A percentile compares a stretch with the other conserved stretches of the same genome.
phyloP scores from a whole-genome alignment of 495 filamentous ascomycete genomes.

The Aspergillus nanangensis region DNA sequence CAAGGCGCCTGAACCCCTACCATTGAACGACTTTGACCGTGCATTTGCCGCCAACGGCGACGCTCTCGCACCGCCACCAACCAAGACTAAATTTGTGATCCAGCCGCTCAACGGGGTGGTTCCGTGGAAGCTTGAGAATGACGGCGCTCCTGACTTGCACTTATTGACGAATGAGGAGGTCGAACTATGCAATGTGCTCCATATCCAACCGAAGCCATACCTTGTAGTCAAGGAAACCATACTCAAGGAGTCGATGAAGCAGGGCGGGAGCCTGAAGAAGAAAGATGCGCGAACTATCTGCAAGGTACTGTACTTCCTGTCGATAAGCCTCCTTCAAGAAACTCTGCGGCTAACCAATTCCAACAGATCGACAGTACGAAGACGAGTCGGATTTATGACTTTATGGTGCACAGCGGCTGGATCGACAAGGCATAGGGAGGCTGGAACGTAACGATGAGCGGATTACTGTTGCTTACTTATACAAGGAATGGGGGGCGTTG shows the following conservation, averaged over 20 bases:
- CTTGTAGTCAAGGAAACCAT: conserved; percentile 87
- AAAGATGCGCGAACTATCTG: conserved; percentile 74
- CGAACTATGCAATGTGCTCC: conserved; percentile 76
- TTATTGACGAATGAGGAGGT: conserved; percentile 80
- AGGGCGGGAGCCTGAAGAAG: conserved; percentile 83
- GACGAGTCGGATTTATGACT: conserved; percentile 76
- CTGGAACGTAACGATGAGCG: not conserved
- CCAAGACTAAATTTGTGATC: conserved; percentile 43
- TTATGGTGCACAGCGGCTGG: conserved; percentile 91
- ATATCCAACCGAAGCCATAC: conserved; percentile 89
- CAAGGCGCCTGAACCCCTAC: conserved; percentile 26
- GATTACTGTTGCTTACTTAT: no score
- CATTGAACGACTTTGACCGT: conserved; percentile 40
- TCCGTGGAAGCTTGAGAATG: conserved; percentile 66
- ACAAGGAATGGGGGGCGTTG: not conserved
- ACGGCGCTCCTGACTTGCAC: conserved; percentile 75
- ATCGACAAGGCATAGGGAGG: conserved; percentile 60
- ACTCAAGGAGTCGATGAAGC: conserved; percentile 82
- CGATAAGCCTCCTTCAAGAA: no score
- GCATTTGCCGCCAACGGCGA: conserved; percentile 40
- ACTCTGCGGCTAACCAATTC: conserved; percentile 10
- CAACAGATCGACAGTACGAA: conserved; percentile 61
- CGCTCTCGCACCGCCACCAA: conserved; percentile 31
- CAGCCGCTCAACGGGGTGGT: conserved; percentile 51
- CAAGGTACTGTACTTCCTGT: conserved; percentile 53